Evolutionary conservation across 225 moss, liverwort and hornwort species (phyloP).

Genomic region (Marchantia polymorpha): DNA sequence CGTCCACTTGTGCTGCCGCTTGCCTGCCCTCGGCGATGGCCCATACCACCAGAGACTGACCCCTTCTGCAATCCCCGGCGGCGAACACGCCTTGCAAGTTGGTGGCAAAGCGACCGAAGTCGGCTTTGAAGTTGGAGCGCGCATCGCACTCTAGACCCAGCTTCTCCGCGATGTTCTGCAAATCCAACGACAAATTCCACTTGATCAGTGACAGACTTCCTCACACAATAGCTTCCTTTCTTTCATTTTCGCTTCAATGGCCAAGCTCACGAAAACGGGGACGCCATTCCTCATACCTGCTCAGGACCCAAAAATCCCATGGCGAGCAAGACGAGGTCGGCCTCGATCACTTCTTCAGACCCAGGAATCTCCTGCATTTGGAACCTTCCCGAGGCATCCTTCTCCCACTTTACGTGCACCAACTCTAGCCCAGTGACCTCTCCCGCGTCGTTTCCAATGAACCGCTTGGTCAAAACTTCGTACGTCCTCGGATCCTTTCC

Average conservation of each 20-base stretch:
- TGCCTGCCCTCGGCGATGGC: conserved; percentile 81
- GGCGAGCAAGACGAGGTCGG: conserved; percentile 68
- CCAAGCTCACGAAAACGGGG: too few species aligned
- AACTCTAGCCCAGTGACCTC: conserved; percentile 64
- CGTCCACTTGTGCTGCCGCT: conserved; percentile 67
- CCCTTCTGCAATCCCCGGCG: conserved; percentile 70
- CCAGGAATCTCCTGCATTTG: conserved; percentile 75
- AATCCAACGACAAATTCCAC: background rate
- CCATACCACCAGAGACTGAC: conserved; percentile 78
- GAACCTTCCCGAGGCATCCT: conserved; percentile 65
- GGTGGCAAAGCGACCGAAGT: conserved; percentile 61
- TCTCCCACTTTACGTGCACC: conserved; percentile 70
- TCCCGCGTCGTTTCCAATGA: conserved; percentile 67
- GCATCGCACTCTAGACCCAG: conserved; percentile 64
- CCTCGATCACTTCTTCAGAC: conserved; percentile 61
- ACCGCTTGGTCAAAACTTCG: conserved; percentile 78
- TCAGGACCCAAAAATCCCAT: conserved; percentile 85
- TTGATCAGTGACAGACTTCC: background rate
- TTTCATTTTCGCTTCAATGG: too few species aligned
- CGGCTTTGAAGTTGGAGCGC: conserved; percentile 79
- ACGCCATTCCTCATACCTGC: conserved; percentile 40
- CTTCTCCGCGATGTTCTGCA: conserved; percentile 83
- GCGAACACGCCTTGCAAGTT: conserved; percentile 70
- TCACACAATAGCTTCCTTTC: background rate
- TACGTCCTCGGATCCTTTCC: conserved; percentile 72